phyloP scores from a whole-genome alignment of 768 basidiomycete species.

The Roridomyces roridus region DNA sequence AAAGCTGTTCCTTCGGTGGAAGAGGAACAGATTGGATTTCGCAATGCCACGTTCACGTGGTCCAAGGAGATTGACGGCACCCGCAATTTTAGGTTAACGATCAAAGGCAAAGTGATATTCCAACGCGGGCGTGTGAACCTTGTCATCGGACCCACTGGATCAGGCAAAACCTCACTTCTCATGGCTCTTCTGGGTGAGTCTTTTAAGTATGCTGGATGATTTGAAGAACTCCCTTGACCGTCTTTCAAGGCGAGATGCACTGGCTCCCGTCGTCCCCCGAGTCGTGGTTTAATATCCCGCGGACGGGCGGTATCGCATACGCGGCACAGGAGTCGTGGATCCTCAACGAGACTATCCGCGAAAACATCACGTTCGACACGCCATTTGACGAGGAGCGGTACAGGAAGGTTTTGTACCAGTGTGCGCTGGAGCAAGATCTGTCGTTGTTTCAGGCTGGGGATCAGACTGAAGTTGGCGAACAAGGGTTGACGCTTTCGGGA shows the following conservation, averaged over 20 bases:
- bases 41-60: slow-evolving; percentile 64
- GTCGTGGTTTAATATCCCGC: slow-evolving; percentile 76
- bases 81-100: slow-evolving; percentile 53
- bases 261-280: slow-evolving; percentile 55
- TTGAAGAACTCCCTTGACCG: not conserved
- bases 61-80: slow-evolving; percentile 39
- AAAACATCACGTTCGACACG: slow-evolving; percentile 84
- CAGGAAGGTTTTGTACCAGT: slow-evolving; percentile 75
- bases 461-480: slow-evolving; percentile 10
- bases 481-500: slow-evolving; percentile 34
- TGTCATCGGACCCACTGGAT: slow-evolving; percentile 63
- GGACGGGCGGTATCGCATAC: slow-evolving; percentile 73
- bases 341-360: slow-evolving; percentile 78
- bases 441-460: slow-evolving; percentile 73
- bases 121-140: slow-evolving; percentile 58
- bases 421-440: slow-evolving; percentile 76
- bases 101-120: slow-evolving; percentile 63
- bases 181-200: slow-evolving; percentile 61
- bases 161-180: slow-evolving; percentile 68
- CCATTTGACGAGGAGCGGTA: slow-evolving; percentile 77
- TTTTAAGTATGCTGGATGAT: too few species aligned
- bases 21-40: slow-evolving; percentile 51
- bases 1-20: too few species aligned
- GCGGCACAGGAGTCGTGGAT: slow-evolving; percentile 89
- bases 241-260: slow-evolving; percentile 63